Conservation (phyloP, 177 flowering plant genomes). For the Vitis hybrid region DNA sequence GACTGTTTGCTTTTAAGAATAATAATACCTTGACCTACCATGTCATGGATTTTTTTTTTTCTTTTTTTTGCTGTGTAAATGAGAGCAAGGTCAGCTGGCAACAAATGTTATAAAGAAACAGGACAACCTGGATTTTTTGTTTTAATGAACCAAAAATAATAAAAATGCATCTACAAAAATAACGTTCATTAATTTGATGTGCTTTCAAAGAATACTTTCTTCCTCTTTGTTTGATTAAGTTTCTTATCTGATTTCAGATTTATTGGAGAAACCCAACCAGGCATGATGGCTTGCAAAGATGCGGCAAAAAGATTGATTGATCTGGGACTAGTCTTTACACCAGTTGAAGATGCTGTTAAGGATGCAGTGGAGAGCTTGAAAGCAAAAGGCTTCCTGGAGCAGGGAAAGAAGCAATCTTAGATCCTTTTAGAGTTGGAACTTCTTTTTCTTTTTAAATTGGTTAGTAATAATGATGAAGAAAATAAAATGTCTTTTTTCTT, state of each 20-base stretch:
- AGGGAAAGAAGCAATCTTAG: constrained; percentile 19
- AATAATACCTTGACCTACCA: background rate
- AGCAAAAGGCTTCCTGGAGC: constrained; percentile 60
- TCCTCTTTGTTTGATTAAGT: background rate
- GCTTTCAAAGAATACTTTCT: background rate
- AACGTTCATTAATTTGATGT: too few species aligned
- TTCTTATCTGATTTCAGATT: constrained; percentile 36
- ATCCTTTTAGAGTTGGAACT: background rate
- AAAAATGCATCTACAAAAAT: background rate
- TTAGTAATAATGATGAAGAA: constrained; percentile 3
- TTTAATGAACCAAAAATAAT: background rate
- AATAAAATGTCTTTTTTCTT: background rate
- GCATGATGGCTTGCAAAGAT: constrained; percentile 55
- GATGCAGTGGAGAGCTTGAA: constrained; percentile 73
- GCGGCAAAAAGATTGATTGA: constrained; percentile 77
- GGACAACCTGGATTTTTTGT: constrained; percentile 13
- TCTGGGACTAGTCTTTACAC: constrained; percentile 64
- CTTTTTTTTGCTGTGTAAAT: background rate
- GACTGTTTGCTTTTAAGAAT: background rate
- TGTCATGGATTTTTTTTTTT: background rate
- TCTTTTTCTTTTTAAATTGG: background rate
- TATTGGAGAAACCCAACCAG: constrained; percentile 74
- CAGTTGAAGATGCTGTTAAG: constrained; percentile 66
- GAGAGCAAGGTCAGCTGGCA: constrained; percentile 8
- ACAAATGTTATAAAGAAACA: constrained; percentile 7